A percentile compares a stretch with the other conserved stretches of the same genome.
These are phyloP conservation scores for Fusarium nelsonii DNA, from an alignment of 2,329 filamentous ascomycete species.

Conservation along the genomic window DNA sequence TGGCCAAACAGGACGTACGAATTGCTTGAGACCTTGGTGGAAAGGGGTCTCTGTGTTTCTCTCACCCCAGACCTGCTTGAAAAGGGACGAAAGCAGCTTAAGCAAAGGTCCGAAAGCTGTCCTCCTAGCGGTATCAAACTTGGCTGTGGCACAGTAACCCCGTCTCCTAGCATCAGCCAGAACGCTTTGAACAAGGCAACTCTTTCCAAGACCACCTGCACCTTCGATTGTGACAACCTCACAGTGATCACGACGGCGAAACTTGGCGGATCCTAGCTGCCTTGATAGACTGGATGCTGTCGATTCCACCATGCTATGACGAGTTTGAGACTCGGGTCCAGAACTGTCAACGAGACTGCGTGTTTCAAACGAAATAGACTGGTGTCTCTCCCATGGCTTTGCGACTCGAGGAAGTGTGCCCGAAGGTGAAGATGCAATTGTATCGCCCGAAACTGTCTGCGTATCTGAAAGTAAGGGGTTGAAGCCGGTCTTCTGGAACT, in stretches of 20 bases:
- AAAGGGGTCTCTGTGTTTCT: slow-evolving; percentile 74
- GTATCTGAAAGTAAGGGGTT: slow-evolving; percentile 60
- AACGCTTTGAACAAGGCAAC: slow-evolving; percentile 72
- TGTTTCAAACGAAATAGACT: slow-evolving; percentile 63
- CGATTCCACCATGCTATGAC: slow-evolving; percentile 60
- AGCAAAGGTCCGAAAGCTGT: slow-evolving; percentile 73
- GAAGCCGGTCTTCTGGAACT: slow-evolving; percentile 53
- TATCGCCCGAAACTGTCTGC: slow-evolving; percentile 59
- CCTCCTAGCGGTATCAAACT: slow-evolving; percentile 72
- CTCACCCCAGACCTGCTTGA: slow-evolving; percentile 76
- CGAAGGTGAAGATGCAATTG: slow-evolving; percentile 62
- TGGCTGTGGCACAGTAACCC: slow-evolving; percentile 74
- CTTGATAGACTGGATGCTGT: slow-evolving; percentile 64
- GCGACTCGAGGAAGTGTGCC: slow-evolving; percentile 54
- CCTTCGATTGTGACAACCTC: slow-evolving; percentile 73
- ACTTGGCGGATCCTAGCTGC: slow-evolving; percentile 68
- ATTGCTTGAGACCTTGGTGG: slow-evolving; percentile 71
- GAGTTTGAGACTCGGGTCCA: slow-evolving; percentile 56
- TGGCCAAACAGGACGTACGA: slow-evolving; percentile 73
- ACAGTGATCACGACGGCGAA: slow-evolving; percentile 71
- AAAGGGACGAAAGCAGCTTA: slow-evolving; percentile 73
- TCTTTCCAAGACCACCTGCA: slow-evolving; percentile 73
- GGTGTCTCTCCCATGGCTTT: slow-evolving; percentile 66
- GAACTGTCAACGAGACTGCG: slow-evolving; percentile 61
- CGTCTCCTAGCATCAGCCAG: slow-evolving; percentile 70